Percentiles rank a stretch among this genome's conserved stretches.
These are phyloP conservation scores for Perkinsus olseni DNA, from an alignment of 169 alveolate species.

Conservation along the genomic window DNA sequence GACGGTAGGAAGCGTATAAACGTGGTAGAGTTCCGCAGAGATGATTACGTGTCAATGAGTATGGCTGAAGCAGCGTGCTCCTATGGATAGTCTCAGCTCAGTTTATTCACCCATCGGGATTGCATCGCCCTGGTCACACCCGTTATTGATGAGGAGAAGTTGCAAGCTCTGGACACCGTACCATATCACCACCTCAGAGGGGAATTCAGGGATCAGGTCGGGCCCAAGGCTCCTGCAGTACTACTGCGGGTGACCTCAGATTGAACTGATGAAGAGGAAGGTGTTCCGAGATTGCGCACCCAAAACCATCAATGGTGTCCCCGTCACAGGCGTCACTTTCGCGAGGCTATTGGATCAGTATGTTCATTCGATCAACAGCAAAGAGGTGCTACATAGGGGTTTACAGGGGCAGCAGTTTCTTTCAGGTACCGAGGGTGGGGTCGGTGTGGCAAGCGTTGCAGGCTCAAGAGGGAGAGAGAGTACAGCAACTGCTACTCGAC, in stretches of 20 bases:
- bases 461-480: not conserved
- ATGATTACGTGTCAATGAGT: too few relatives aligned
- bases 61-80: too few relatives aligned
- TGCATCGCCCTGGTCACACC: not conserved
- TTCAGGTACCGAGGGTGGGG: not conserved
- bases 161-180: not conserved
- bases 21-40: too few relatives aligned
- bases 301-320: not conserved
- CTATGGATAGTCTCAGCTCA: too few relatives aligned
- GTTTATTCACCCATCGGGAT: not conserved
- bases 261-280: not conserved
- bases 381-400: too few relatives aligned
- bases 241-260: too few relatives aligned
- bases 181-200: not conserved
- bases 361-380: not conserved
- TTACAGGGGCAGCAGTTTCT: too few relatives aligned
- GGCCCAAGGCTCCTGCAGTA: too few relatives aligned
- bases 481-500: not conserved
- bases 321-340: not conserved
- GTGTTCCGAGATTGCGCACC: not conserved
- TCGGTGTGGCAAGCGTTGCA: not conserved
- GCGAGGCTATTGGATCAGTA: not conserved
- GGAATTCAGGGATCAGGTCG: not conserved
- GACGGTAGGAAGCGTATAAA: too few relatives aligned
- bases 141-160: not conserved